phyloP scores from a whole-genome alignment of 83 land plant species.

The Picea abies region DNA sequence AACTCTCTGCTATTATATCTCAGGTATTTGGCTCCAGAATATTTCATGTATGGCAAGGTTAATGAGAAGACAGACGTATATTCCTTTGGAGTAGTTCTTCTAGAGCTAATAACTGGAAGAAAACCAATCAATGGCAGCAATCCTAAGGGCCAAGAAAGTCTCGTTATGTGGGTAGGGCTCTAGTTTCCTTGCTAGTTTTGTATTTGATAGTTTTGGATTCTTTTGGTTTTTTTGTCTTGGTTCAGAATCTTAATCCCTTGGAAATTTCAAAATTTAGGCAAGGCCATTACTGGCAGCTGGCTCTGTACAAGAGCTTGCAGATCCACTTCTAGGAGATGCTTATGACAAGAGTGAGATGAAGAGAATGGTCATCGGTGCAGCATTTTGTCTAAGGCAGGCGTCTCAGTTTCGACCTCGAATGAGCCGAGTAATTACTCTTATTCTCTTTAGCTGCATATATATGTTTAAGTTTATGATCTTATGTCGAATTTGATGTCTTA shows the following conservation, averaged over 20 bases:
- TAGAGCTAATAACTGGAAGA: no score
- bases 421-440: slow-evolving; percentile 39
- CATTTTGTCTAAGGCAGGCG: slow-evolving; percentile 58
- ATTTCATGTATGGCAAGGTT: no score
- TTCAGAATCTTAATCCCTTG: no score
- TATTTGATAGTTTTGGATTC: background rate
- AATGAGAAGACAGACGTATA: no score
- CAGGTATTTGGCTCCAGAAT: no score
- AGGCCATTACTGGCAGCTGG: slow-evolving; percentile 49
- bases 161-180: no score
- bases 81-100: no score
- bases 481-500: background rate
- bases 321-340: slow-evolving; percentile 43
- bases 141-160: no score
- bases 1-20: no score
- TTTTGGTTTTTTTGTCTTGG: no score
- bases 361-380: slow-evolving; percentile 74
- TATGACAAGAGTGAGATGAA: slow-evolving; percentile 52
- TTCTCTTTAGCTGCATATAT: background rate
- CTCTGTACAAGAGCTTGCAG: slow-evolving; percentile 34
- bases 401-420: slow-evolving; percentile 73
- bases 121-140: no score
- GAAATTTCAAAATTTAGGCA: slow-evolving; percentile 28
- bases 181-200: background rate
- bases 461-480: background rate